A percentile compares a stretch with the other conserved stretches of the same genome.
These are phyloP conservation scores for Aspergillus sp. DNA, from an alignment of 2,329 filamentous ascomycete species.

Conservation along the genomic window DNA sequence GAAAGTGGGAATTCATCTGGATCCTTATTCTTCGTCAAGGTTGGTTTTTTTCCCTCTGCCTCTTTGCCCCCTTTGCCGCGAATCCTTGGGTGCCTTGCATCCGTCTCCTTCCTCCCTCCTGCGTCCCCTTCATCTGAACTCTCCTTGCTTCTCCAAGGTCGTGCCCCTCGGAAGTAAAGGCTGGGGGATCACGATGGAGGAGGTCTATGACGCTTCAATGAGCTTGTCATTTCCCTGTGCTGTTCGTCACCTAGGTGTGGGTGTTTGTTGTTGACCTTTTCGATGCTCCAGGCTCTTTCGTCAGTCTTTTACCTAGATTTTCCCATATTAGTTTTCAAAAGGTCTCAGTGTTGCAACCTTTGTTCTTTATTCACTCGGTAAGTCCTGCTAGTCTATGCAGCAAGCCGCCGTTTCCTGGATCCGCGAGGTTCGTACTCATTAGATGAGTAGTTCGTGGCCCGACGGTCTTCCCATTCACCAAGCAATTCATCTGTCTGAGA, in stretches of 20 bases:
- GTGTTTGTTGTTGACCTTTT: slow-evolving; percentile 32
- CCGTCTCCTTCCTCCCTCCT: slow-evolving; percentile 19
- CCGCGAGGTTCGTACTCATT: slow-evolving; percentile 31
- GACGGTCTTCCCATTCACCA: slow-evolving; percentile 26
- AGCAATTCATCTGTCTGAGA: slow-evolving; percentile 19
- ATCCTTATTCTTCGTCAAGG: slow-evolving; percentile 12
- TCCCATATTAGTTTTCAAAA: slow-evolving; percentile 26
- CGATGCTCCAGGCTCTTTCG: slow-evolving; percentile 14
- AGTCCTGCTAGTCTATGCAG: slow-evolving; percentile 27
- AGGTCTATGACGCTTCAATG: slow-evolving; percentile 13
- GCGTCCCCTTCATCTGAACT: slow-evolving; percentile 7
- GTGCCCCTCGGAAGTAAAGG: slow-evolving; percentile 19
- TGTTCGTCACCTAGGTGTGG: slow-evolving; percentile 10
- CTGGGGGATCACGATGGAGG: slow-evolving; percentile 23
- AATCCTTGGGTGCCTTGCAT: slow-evolving; percentile 30
- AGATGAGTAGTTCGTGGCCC: slow-evolving; percentile 32
- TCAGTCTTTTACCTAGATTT: slow-evolving; percentile 16
- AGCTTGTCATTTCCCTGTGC: slow-evolving; percentile 22
- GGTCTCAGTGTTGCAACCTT: slow-evolving; percentile 15
- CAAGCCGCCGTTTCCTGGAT: slow-evolving; percentile 21
- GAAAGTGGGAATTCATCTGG: no score
- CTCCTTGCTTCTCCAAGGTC: slow-evolving; percentile 29
- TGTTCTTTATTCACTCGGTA: slow-evolving; percentile 23
- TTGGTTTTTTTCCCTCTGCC: slow-evolving; percentile 18
- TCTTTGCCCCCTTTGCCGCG: slow-evolving; percentile 13